Evolutionary conservation across 352 stramenopile species (phyloP).

Genomic region (Pythium oligandrum): DNA sequence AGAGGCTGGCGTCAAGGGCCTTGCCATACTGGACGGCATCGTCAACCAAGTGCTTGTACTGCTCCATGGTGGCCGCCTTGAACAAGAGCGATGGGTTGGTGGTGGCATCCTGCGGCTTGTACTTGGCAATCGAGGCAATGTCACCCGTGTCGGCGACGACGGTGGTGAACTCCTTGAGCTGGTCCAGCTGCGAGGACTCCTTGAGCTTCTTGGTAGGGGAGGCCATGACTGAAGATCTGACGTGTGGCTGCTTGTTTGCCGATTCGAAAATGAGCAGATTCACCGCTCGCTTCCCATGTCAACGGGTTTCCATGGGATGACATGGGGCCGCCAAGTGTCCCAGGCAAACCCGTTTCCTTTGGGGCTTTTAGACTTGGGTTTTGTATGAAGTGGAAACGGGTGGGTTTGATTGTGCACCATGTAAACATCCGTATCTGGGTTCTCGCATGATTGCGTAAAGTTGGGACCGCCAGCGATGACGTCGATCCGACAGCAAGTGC

Average conservation of each 20-base stretch:
- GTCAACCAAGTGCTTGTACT: constrained; percentile 96
- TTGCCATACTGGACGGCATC: constrained; percentile 94
- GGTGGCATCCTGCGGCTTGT: constrained; percentile 96
- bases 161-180: constrained; percentile 96
- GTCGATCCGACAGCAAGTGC: constrained; percentile 1
- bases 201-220: constrained; percentile 78
- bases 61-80: constrained; percentile 94
- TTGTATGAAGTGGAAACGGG: constrained; percentile 1
- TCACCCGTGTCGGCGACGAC: constrained; percentile 98
- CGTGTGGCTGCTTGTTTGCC: constrained; percentile 34
- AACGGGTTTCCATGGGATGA: no score
- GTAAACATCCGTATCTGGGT: background rate
- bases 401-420: background rate
- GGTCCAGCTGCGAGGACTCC: constrained; percentile 85
- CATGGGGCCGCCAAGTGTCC: background rate
- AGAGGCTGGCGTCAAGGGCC: constrained; percentile 46
- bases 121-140: constrained; percentile 88
- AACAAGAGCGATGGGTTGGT: constrained; percentile 99
- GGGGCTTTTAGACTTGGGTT: constrained; percentile 1
- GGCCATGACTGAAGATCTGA: constrained; percentile 30
- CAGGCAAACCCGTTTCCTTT: constrained; percentile 2
- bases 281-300: background rate
- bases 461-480: background rate
- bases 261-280: constrained; percentile 74
- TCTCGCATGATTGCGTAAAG: constrained; percentile 1